Evolutionary conservation across 2,329 filamentous ascomycete genomes (phyloP), one percentile per base, ranked within the genome.

Genomic region (Pestalotiopsis sp.): DNA sequence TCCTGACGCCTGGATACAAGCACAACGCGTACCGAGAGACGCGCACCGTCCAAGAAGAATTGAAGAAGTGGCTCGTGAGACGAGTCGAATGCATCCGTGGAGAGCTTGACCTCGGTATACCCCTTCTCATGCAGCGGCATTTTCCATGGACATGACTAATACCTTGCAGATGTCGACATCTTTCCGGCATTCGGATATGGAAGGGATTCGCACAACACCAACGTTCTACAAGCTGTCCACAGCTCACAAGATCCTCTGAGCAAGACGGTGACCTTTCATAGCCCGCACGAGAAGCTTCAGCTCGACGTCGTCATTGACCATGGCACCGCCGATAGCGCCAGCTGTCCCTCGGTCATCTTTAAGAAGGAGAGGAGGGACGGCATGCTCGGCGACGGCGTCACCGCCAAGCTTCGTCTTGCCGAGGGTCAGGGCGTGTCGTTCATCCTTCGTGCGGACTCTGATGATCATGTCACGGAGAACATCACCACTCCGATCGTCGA

Each of bases 181-280:
- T 93, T 93, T 71, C 92, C 92, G 1, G 88, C 90, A 1, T 92
- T 93, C 75, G 87, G 90, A 71, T 94, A 94, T 75, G 91, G 89
- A 3, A 83, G 83, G 62, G 88, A 90, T 59, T 70, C 82, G 1
- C 91, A 94, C 74, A 85, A 79, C 2, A 90, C 88, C 3, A 85
- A 85, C 2, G 82, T 92, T 30, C 74, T 85, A 10, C 81, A 84
- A 68, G 76, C 80, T 0, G 74, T 78, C 11, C 80, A 84, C 60
- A 77, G 80, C 3, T 75, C 82, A 1, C 76, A 78, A 58, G 75
- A 76, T 24, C 68, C 72, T 3, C 75, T 82, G 60, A 89, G 88
- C 78, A 90, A 89, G 75, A 84, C 87, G 0, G 87, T 90, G 2
- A 86, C 85, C 2, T 93, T 93, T 71, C 85, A 86, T 70, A 88